Conservation (phyloP, 1,284 basidiomycete species). For the Puccinia horiana region DNA sequence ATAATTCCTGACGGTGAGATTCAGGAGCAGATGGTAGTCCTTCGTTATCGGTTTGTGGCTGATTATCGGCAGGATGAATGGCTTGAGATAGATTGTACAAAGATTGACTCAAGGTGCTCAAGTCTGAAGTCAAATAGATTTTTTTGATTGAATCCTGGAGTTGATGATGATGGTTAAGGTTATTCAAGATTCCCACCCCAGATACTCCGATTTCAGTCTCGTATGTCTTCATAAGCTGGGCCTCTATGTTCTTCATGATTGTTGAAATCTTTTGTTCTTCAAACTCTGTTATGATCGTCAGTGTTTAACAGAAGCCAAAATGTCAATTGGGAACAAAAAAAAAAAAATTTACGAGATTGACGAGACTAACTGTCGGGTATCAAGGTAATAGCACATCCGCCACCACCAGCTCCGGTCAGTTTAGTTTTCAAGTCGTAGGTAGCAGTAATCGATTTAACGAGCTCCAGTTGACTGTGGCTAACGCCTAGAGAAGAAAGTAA, state of each 20-base stretch:
- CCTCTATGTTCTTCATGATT: constrained; percentile 13
- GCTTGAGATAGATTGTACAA: background rate
- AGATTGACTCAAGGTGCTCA: background rate
- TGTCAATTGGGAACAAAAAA: background rate
- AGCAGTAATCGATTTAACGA: constrained; percentile 72
- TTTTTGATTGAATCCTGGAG: background rate
- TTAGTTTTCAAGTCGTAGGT: constrained; percentile 76
- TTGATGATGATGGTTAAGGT: constrained; percentile 18
- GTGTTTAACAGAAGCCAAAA: background rate
- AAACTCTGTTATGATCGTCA: background rate
- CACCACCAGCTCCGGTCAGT: constrained; percentile 96
- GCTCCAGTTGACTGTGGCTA: constrained; percentile 83
- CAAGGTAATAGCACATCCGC: constrained; percentile 93
- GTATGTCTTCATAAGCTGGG: constrained; percentile 10
- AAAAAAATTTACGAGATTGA: background rate
- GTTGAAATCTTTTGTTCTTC: background rate
- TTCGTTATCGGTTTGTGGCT: background rate
- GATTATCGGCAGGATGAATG: background rate
- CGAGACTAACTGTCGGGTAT: constrained; percentile 69
- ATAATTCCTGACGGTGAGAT: background rate
- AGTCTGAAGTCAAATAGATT: constrained; percentile 9
- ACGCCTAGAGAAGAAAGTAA: constrained; percentile 88
- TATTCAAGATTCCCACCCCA: constrained; percentile 25
- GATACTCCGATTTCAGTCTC: constrained; percentile 27
- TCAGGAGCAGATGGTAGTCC: background rate